Conservation (phyloP, 805 yeast genomes). For the Zygosaccharomyces pseudorouxii region DNA sequence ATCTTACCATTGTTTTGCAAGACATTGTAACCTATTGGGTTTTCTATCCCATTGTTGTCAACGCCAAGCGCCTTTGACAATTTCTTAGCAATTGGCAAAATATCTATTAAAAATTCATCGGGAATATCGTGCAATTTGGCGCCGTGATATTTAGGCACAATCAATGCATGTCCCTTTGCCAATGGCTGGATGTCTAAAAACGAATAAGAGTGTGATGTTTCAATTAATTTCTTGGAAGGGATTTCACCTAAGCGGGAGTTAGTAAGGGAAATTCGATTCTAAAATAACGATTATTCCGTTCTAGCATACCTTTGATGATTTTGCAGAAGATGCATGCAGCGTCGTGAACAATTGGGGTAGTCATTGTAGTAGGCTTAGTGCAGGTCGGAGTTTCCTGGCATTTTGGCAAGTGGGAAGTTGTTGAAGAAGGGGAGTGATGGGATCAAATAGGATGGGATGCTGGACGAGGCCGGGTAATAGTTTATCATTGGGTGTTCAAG, state of each 20-base stretch:
- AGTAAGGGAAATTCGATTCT: slow-evolving; percentile 1
- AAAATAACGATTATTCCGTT: not conserved
- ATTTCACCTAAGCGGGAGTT: slow-evolving; percentile 63
- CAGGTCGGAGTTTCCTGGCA: not conserved
- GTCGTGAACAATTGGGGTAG: slow-evolving; percentile 32
- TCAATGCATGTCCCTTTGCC: slow-evolving; percentile 78
- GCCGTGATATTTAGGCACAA: slow-evolving; percentile 92
- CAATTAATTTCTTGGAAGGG: slow-evolving; percentile 86
- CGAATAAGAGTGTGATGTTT: slow-evolving; percentile 75
- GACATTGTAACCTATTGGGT: slow-evolving; percentile 69
- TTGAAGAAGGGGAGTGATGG: not conserved
- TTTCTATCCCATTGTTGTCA: slow-evolving; percentile 55
- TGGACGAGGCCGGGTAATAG: not conserved
- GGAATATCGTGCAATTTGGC: slow-evolving; percentile 89
- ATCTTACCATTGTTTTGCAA: slow-evolving; percentile 91
- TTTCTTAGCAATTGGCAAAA: slow-evolving; percentile 84
- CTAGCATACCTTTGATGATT: slow-evolving; percentile 68
- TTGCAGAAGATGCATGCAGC: slow-evolving; percentile 88
- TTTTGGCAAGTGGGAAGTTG: not conserved
- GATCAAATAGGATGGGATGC: not conserved
- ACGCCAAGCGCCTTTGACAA: slow-evolving; percentile 68
- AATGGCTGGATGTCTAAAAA: slow-evolving; percentile 94
- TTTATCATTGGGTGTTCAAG: not conserved
- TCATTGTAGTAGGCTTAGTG: not conserved
- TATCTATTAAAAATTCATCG: slow-evolving; percentile 81